Base-by-base conservation (phyloP, 306 rosid genomes). In the Malus fusca region DNA sequence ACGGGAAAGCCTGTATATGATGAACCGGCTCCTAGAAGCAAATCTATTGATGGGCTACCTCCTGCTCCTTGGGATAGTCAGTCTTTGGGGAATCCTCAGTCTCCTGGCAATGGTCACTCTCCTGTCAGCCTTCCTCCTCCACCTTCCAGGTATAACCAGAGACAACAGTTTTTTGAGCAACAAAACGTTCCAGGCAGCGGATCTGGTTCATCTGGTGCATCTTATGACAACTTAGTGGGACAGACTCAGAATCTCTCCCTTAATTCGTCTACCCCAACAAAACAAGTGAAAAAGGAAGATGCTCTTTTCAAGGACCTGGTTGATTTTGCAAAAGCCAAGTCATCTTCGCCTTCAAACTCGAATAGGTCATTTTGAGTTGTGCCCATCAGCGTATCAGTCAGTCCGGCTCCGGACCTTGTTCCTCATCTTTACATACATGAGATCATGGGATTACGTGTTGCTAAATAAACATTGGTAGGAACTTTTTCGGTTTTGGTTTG, bases 311-410 rank as follows among this genome's bases (percentile, higher is more conserved):
- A 90, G 70, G 93, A 92, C 80, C 91, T 90, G 0, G 90, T 92
- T 80, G 99, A 92, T 83, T 89, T 89, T 74, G 97, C 96, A 4
- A 96, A 90, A 83, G 85, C 97, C 35, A 88, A 91, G 74, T 90
- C 97, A 42, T 89, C 99, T 51, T 87, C 94, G 14, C 78, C 97
- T 66, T 80, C 98, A 12, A 89, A 85, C 17, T 83, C 92, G 66
- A 92, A 90, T 78, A 87, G 89, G 81, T 86, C 94, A 65, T 88
- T 80, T 79, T 90, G 90, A 93, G 75, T 73, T 26, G 46, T 40
- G 55, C 51, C 79, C 66, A 65, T 70, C 71, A 81, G 78, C 60
- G 55, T 67, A 66, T 35, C 79, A 71, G 42, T 74, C 69, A 85
- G 81, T 82, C 69, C 77, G 69, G 87, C 62, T 10, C 26, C 3